phyloP scores from a whole-genome alignment of 139 green algal species.

The Chlamydomonas sphaeroides region DNA sequence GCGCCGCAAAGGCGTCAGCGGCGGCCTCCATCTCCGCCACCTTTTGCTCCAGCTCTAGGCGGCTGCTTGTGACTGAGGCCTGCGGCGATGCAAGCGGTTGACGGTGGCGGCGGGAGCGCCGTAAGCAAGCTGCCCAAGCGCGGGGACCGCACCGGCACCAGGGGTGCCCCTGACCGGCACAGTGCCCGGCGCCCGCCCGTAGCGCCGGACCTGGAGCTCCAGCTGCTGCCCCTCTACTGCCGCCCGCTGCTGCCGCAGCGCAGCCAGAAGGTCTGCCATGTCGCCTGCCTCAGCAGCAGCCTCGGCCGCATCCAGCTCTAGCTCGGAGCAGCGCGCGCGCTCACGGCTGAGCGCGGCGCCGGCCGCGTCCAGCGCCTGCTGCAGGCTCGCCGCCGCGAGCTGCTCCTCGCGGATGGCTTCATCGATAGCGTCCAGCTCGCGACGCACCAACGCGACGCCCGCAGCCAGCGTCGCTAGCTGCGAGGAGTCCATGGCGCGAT shows the following conservation, averaged over 20 bases:
- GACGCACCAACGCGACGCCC: slow-evolving; percentile 2
- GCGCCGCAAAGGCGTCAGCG: neutral
- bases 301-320: neutral
- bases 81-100: too few relatives aligned
- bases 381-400: neutral
- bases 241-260: neutral
- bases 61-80: neutral
- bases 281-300: neutral
- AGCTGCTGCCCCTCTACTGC: slow-evolving; percentile 2
- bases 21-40: neutral
- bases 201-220: neutral
- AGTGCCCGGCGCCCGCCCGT: too few relatives aligned
- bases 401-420: slow-evolving; percentile 29
- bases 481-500: neutral
- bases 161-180: too few relatives aligned
- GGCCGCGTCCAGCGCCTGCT: neutral
- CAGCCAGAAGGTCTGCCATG: neutral
- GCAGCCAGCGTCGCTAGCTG: neutral
- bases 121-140: too few relatives aligned
- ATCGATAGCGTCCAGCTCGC: slow-evolving; percentile 20
- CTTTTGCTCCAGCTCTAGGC: neutral
- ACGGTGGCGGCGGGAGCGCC: too few relatives aligned
- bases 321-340: neutral
- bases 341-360: neutral
- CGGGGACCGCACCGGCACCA: too few relatives aligned